Conservation (phyloP, 2,329 filamentous ascomycete genomes). For the Penicillium fuscoglaucum region DNA sequence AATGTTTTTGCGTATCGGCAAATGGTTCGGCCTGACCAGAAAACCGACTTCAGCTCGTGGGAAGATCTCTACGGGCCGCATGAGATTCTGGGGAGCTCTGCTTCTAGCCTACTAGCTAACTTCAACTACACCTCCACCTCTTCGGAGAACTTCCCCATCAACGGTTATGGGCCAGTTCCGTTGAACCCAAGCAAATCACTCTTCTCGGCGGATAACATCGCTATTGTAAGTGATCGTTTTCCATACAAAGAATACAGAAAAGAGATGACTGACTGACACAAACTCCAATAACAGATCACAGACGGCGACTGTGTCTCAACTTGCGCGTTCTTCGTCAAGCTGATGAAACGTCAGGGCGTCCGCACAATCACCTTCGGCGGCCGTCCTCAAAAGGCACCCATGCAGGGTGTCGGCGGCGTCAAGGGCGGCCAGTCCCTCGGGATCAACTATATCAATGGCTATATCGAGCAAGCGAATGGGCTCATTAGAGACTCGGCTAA, state of each 20-base stretch:
- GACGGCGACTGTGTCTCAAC: conserved; percentile 62
- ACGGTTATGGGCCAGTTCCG: conserved; percentile 27
- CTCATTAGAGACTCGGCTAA: conserved; percentile 15
- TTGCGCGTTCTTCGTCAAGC: conserved; percentile 59
- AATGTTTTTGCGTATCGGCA: conserved; percentile 25
- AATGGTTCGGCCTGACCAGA: conserved; percentile 29
- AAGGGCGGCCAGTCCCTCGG: conserved; percentile 51
- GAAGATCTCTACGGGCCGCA: conserved; percentile 46
- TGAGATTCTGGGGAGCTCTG: conserved; percentile 19
- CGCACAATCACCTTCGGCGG: conserved; percentile 62
- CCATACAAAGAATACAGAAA: not conserved
- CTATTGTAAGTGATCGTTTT: conserved; percentile 26
- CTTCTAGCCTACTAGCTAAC: conserved; percentile 28
- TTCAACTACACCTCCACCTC: conserved; percentile 30
- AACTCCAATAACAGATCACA: conserved; percentile 39
- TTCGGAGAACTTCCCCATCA: conserved; percentile 22
- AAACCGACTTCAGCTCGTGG: conserved; percentile 44
- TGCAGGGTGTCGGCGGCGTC: conserved; percentile 66
- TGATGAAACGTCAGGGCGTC: conserved; percentile 57
- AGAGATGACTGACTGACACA: not conserved
- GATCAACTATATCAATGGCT: conserved; percentile 30
- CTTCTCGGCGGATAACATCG: conserved; percentile 38
- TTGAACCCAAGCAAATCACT: conserved; percentile 19
- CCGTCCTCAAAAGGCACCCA: conserved; percentile 54
- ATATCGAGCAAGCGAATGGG: conserved; percentile 20